Evolutionary conservation across 495 filamentous ascomycete genomes (phyloP), one percentile per base, ranked within the genome.

Genomic region (Penicillium coffeae): DNA sequence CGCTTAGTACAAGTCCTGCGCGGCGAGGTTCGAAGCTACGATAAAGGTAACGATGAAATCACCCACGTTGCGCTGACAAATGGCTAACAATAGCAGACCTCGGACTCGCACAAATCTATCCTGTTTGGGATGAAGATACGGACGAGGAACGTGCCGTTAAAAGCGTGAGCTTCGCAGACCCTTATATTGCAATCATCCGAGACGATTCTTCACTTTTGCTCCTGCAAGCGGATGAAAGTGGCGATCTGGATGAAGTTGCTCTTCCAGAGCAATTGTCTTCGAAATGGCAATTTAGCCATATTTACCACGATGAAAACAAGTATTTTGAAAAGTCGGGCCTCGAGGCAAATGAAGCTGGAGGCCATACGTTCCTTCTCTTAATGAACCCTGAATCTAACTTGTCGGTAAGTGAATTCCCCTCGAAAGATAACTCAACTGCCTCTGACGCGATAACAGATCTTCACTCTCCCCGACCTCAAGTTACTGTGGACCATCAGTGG

Each of bases 201-300:
- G 88, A 95, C 48, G 90, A 96, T 63, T 79, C 78, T 0, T 90
- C 85, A 41, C 74, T 88, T 8, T 77, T 85, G 33, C 73, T 97
- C 21, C 81, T 90, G 16, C 76, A 86, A 61, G 83, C 85, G 15
- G 88, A 92, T 62, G 80, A 80, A 21, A 84, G 77, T 58, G 84
- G 89, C 16, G 93, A 97, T 44, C 69, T 99, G 20, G 93, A 96
- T 56, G 89, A 95, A 58, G 59, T 94, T 2, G 78, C 86, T 25
- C 69, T 78, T 44, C 66, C 72, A 33, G 82, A 85, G 25, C 67
- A 75, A 3, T 53, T 79, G n/a, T 51, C 56, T 3, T 80, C 72
- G 14, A 86, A 85, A 64, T 97, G 91, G 87, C 70, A 82, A 16
- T 86, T 86, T 6, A 88, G 83, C 30, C 92, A 84, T 62, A 68